Evolutionary conservation across 139 green algal genomes (phyloP).

Genomic region (Tetratostichococcus sp.): DNA sequence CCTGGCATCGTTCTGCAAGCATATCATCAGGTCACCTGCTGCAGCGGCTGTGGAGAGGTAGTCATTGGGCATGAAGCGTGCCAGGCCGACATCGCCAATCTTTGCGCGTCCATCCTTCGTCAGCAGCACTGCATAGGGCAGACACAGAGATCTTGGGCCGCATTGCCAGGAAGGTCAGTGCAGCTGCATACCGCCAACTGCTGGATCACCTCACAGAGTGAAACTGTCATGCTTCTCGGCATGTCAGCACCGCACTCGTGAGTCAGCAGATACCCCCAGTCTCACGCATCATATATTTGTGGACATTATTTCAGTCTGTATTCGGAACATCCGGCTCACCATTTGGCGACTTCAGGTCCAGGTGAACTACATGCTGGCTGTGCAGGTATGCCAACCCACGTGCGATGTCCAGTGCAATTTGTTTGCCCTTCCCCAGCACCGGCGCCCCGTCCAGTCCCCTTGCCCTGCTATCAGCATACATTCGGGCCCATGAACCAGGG

Average conservation of each 20-base stretch:
- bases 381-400: constrained; percentile 29
- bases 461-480: not conserved
- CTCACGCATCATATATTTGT: too few relatives aligned
- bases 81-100: constrained; percentile 42
- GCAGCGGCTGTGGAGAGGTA: constrained; percentile 18
- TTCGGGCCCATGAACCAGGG: too few relatives aligned
- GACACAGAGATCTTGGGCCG: too few relatives aligned
- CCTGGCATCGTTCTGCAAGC: too few relatives aligned
- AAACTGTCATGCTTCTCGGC: too few relatives aligned
- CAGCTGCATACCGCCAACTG: too few relatives aligned
- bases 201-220: too few relatives aligned
- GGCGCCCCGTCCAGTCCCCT: not conserved
- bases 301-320: too few relatives aligned
- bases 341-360: constrained; percentile 28
- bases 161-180: too few relatives aligned
- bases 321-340: constrained; percentile 2
- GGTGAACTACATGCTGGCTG: constrained; percentile 16
- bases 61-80: constrained; percentile 24
- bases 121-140: constrained; percentile 19
- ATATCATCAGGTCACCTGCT: too few relatives aligned
- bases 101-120: constrained; percentile 21
- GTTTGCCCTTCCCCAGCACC: constrained; percentile 3
- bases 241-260: too few relatives aligned
- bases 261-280: too few relatives aligned
- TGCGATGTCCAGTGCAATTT: constrained; percentile 31